Evolutionary conservation across 176 grass and related monocot species (phyloP).

Genomic region (Oryza brachyantha): DNA sequence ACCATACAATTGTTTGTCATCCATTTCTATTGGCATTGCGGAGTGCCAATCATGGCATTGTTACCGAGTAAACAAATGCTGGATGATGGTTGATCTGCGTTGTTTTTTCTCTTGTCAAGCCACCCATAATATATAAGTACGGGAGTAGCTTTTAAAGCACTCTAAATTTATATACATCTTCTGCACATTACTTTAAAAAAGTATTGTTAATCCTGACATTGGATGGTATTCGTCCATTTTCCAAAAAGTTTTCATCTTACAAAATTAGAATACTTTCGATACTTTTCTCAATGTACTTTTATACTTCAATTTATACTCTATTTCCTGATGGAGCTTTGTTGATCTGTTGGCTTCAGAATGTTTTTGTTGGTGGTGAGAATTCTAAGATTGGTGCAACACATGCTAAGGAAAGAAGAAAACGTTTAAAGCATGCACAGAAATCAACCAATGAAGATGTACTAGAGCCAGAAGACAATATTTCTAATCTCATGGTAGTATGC

Average conservation of each 20-base stretch:
- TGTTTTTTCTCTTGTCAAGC: too few relatives aligned
- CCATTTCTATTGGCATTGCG: background rate
- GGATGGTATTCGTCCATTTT: background rate
- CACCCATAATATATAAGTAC: too few relatives aligned
- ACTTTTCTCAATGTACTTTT: background rate
- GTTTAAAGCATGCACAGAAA: slow-evolving; percentile 29
- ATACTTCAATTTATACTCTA: background rate
- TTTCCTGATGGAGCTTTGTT: slow-evolving; percentile 34
- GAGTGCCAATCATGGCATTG: background rate
- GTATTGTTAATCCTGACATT: background rate
- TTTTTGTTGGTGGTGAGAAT: slow-evolving; percentile 5
- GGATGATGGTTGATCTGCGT: background rate
- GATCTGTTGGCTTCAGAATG: slow-evolving; percentile 27
- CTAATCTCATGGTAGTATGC: slow-evolving; percentile 42
- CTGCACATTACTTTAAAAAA: background rate
- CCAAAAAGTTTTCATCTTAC: background rate
- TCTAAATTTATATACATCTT: background rate
- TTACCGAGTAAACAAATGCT: background rate
- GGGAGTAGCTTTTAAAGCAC: background rate
- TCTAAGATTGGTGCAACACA: slow-evolving; percentile 34
- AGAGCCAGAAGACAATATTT: slow-evolving; percentile 25
- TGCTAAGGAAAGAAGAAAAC: slow-evolving; percentile 43
- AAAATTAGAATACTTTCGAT: background rate
- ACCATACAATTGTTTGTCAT: background rate
- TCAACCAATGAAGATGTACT: slow-evolving; percentile 38